Percentiles rank a stretch among this genome's conserved stretches.
Conservation (phyloP, 148 eudicot species). For the Heliosperma pusillum region DNA sequence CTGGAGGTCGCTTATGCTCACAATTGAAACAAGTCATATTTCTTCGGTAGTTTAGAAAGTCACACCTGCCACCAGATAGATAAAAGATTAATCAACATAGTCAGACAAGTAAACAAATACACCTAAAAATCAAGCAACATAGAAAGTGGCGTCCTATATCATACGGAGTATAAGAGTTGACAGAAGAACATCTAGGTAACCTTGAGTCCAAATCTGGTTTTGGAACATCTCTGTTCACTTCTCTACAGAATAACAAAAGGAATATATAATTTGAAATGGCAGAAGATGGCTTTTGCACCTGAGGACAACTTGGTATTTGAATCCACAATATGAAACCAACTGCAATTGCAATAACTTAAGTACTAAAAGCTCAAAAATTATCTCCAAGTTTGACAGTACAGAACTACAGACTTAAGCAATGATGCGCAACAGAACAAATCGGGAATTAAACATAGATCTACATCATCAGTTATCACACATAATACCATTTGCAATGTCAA, state of each 20-base stretch:
- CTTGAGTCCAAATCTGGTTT: background rate
- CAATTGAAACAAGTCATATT: conserved; percentile 84
- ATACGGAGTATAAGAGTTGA: background rate
- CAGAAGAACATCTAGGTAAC: background rate
- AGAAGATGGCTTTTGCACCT: background rate
- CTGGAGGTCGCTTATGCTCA: conserved; percentile 90
- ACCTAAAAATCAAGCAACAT: background rate
- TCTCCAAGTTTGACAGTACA: background rate
- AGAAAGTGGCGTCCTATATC: background rate
- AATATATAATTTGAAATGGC: background rate
- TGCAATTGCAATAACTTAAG: background rate
- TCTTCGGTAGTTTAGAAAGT: conserved; percentile 92
- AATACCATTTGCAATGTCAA: background rate
- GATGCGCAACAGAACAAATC: background rate
- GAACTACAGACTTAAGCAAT: background rate
- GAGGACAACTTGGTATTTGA: background rate
- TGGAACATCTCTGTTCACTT: background rate
- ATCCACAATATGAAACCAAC: background rate
- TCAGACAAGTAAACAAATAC: background rate
- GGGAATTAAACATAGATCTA: background rate
- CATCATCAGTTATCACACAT: background rate
- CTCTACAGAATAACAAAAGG: background rate
- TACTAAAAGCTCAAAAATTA: background rate
- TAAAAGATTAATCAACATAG: conserved; percentile 8
- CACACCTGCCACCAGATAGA: conserved; percentile 56